These are phyloP conservation scores for Fusarium dimerum DNA, from an alignment of 2,329 filamentous ascomycete species.

Conservation along the genomic window DNA sequence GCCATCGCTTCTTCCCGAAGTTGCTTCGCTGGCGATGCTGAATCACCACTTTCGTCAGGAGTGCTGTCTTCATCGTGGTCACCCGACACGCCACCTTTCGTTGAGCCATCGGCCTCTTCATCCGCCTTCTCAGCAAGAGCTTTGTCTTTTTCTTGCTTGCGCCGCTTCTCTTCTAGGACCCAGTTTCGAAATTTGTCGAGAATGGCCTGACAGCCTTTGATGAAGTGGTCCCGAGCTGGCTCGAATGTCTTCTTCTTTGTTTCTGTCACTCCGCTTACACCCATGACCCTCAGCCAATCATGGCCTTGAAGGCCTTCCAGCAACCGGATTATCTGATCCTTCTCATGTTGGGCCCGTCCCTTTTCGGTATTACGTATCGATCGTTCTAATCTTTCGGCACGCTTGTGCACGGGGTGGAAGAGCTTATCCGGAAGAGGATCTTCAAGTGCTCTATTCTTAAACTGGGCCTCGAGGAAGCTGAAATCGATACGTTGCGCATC, in stretches of 20 bases:
- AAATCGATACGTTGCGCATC: slow-evolving; percentile 60
- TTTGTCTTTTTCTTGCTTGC: slow-evolving; percentile 75
- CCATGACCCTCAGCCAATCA: slow-evolving; percentile 92
- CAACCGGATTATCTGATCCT: slow-evolving; percentile 63
- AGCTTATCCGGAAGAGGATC: slow-evolving; percentile 59
- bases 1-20: slow-evolving; percentile 70
- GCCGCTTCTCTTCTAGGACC: slow-evolving; percentile 85
- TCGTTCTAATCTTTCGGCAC: slow-evolving; percentile 61
- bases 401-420: slow-evolving; percentile 57
- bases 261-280: slow-evolving; percentile 82
- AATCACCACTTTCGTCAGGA: slow-evolving; percentile 58
- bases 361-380: slow-evolving; percentile 66
- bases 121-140: slow-evolving; percentile 35
- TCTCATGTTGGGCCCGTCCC: slow-evolving; percentile 66
- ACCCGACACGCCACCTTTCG: slow-evolving; percentile 22
- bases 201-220: slow-evolving; percentile 77
- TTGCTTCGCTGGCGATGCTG: slow-evolving; percentile 61
- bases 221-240: slow-evolving; percentile 80
- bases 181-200: slow-evolving; percentile 86
- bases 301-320: slow-evolving; percentile 84
- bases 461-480: slow-evolving; percentile 50
- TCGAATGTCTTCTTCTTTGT: slow-evolving; percentile 85
- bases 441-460: slow-evolving; percentile 43
- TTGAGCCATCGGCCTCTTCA: slow-evolving; percentile 33
- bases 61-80: slow-evolving; percentile 41